Base-by-base conservation (phyloP, 2,329 filamentous ascomycete species). In the Aspergillus pseudoglaucus region DNA sequence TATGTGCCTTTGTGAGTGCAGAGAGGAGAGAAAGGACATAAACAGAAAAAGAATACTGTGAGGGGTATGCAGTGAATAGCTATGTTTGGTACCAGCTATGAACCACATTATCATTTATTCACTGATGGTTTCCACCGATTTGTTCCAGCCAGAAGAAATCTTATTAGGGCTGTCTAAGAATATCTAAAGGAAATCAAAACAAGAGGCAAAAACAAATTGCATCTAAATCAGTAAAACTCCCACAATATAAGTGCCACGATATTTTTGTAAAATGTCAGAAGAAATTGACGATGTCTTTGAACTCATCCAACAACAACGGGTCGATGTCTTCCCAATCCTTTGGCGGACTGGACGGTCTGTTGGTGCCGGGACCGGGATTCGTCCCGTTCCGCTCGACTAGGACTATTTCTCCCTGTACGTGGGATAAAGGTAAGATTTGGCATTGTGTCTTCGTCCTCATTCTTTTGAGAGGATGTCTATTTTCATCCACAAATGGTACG, bases 221-320 rank as follows among this genome's bases (percentile, higher is more conserved):
- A 45, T 3, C 23, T 27, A 44, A 27, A 30, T 35, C 42, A 22
- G 41, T 42, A 10, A 9, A 23, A 4, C 10, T 41, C 10, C 17
- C 38, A 25, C 23, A 14, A n/a, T 18, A 2, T 42, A 23, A 27
- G 8, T 14, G 4, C 1, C 38, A 41, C n/a, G 14, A 6, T 14
- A 15, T 18, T 4, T 3, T 18, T 39, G 18, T 18, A 6, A 20
- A 3, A 22, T 39, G 10, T 59, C 50, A 68, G 38, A 68, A 57
- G 47, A 73, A 66, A 44, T 70, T 65, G 46, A 71, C 64, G 49
- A 68, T 58, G 44, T 70, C 63, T 37, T 65, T 65, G 49, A 70
- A 72, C 50, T 72, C 66, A 46, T 70, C 61, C 46, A 71, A 53
- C 30, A 74, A 43, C 40, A 57, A 55, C 38, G 61, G 61, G 42